Percentiles rank a stretch among this genome's conserved stretches.
Conservation (phyloP, 2,329 filamentous ascomycete species). For the Fusarium marasasianum region DNA sequence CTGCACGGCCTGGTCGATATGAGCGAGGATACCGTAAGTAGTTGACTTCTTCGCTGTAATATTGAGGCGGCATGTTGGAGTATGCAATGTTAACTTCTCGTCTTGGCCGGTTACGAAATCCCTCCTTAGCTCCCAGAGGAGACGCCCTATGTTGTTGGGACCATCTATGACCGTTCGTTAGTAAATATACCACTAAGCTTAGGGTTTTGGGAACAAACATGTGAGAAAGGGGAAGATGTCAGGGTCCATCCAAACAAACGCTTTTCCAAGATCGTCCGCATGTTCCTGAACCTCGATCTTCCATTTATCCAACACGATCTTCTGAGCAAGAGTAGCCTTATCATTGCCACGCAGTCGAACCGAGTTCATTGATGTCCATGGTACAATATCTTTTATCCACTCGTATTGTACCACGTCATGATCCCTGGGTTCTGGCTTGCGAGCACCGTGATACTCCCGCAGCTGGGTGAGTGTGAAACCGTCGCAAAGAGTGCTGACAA, state of each 20-base stretch:
- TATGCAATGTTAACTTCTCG: slow-evolving; percentile 43
- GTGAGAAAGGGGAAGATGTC: slow-evolving; percentile 56
- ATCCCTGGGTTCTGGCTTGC: neutral
- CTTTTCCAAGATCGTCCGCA: slow-evolving; percentile 53
- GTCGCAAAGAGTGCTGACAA: slow-evolving; percentile 50
- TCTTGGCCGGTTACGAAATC: slow-evolving; percentile 46
- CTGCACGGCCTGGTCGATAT: slow-evolving; percentile 46
- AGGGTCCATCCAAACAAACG: slow-evolving; percentile 51
- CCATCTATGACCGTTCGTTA: slow-evolving; percentile 15
- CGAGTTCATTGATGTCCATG: slow-evolving; percentile 49
- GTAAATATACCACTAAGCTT: neutral
- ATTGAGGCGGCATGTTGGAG: slow-evolving; percentile 37
- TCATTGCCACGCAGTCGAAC: slow-evolving; percentile 28
- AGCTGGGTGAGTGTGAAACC: slow-evolving; percentile 62
- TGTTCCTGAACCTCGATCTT: slow-evolving; percentile 58
- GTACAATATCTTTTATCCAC: slow-evolving; percentile 55
- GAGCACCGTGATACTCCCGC: slow-evolving; percentile 50
- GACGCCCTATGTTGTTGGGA: slow-evolving; percentile 19
- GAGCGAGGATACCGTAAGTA: slow-evolving; percentile 47
- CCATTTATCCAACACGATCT: slow-evolving; percentile 61
- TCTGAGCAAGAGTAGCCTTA: slow-evolving; percentile 55
- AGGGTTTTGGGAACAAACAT: slow-evolving; percentile 49
- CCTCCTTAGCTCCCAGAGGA: slow-evolving; percentile 43
- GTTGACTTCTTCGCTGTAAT: slow-evolving; percentile 46
- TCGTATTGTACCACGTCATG: slow-evolving; percentile 36